These are phyloP conservation scores for Talaromyces sp. DNA, from an alignment of 2,329 filamentous ascomycete species.

Conservation along the genomic window DNA sequence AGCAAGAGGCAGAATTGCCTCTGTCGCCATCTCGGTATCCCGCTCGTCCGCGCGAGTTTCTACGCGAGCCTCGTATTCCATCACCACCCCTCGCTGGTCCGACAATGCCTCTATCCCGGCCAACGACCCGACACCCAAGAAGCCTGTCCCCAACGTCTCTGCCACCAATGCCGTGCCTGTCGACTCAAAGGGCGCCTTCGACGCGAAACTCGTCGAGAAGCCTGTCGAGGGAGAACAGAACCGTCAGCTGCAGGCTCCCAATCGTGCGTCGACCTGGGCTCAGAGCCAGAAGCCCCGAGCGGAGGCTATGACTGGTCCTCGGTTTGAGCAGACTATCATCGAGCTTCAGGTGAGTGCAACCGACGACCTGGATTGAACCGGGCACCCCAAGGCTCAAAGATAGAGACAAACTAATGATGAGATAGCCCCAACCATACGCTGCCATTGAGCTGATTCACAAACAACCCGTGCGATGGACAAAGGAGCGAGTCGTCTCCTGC, in stretches of 20 bases:
- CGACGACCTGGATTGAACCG: not conserved
- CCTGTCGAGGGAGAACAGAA: conserved; percentile 54
- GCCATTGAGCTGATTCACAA: conserved; percentile 96
- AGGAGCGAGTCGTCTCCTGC: conserved; percentile 76
- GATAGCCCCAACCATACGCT: conserved; percentile 78
- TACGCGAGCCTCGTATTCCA: conserved; percentile 42
- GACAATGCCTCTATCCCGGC: conserved; percentile 43
- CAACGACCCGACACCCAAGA: conserved; percentile 57
- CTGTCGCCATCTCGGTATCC: conserved; percentile 41
- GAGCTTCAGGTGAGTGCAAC: conserved; percentile 70
- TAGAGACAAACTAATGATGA: not conserved
- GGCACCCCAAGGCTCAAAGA: not conserved
- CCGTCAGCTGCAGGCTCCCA: conserved; percentile 75
- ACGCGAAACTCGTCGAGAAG: conserved; percentile 53
- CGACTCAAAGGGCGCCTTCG: conserved; percentile 44
- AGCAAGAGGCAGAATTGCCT: conserved; percentile 40
- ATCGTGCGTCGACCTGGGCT: conserved; percentile 78
- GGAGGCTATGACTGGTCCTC: conserved; percentile 84
- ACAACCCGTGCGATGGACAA: conserved; percentile 89
- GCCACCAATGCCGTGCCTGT: conserved; percentile 58
- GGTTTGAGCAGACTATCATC: conserved; percentile 97
- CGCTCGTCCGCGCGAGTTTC: conserved; percentile 24
- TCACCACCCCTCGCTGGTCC: conserved; percentile 38
- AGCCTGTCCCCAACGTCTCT: conserved; percentile 55
- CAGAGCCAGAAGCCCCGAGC: conserved; percentile 77